Conservation (phyloP, 2,329 filamentous ascomycete genomes). For the Aureobasidium leucospermi region DNA sequence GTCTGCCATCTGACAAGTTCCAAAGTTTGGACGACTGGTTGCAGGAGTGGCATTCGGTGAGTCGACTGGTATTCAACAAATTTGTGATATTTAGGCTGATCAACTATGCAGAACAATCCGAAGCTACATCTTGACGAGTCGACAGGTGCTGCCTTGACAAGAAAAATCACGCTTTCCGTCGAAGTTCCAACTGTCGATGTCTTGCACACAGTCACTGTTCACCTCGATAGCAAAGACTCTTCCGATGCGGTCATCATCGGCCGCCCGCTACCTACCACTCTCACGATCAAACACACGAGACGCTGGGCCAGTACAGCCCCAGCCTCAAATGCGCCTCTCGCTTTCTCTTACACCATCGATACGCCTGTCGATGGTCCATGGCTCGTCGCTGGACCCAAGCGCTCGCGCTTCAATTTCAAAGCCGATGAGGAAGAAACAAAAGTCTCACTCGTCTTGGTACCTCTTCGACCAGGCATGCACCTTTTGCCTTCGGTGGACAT, state of each 20-base stretch:
- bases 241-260: slow-evolving; percentile 50
- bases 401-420: slow-evolving; percentile 62
- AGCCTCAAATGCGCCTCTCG: slow-evolving; percentile 18
- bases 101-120: slow-evolving; percentile 22
- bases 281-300: slow-evolving; percentile 51
- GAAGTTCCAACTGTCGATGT: slow-evolving; percentile 78
- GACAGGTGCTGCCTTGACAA: slow-evolving; percentile 27
- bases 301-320: slow-evolving; percentile 36
- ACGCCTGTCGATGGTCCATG: slow-evolving; percentile 64
- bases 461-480: slow-evolving; percentile 70
- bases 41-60: slow-evolving; percentile 49
- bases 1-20: slow-evolving; percentile 39
- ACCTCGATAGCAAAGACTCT: slow-evolving; percentile 17
- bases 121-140: slow-evolving; percentile 21
- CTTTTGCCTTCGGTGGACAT: slow-evolving; percentile 75
- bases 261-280: slow-evolving; percentile 55
- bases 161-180: slow-evolving; percentile 75
- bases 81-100: background rate
- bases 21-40: slow-evolving; percentile 46
- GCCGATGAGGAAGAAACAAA: slow-evolving; percentile 20
- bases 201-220: slow-evolving; percentile 69
- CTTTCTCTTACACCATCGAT: slow-evolving; percentile 72
- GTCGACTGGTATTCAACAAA: slow-evolving; percentile 12
- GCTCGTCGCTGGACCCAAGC: slow-evolving; percentile 76
- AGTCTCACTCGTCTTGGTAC: slow-evolving; percentile 70